phyloP scores from a whole-genome alignment of 163 green algal species.

The Picocystis sp. region DNA sequence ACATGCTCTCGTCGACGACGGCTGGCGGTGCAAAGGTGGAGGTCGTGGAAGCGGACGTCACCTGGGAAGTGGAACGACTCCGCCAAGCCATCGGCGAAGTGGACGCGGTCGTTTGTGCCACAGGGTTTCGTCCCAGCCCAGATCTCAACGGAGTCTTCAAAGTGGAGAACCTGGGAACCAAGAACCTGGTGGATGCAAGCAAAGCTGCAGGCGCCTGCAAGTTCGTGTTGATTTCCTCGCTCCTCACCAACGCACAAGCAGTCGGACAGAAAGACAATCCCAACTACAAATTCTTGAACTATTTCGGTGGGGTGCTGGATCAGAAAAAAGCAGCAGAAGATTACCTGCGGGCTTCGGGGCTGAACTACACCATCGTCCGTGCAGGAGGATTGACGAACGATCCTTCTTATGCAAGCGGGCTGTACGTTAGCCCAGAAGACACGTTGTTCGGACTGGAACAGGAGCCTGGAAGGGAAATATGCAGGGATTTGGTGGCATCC shows the following conservation, averaged over 20 bases:
- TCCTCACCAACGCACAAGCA: conserved; percentile 40
- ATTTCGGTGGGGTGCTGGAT: conserved; percentile 35
- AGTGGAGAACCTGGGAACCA: conserved; percentile 16
- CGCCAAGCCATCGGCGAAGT: conserved; percentile 5
- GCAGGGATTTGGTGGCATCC: conserved; percentile 8
- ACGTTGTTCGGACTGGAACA: conserved; percentile 14
- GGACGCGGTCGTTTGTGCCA: conserved; percentile 37
- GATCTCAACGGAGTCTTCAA: conserved; percentile 10
- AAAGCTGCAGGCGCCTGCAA: conserved; percentile 7
- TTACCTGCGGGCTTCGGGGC: conserved; percentile 27
- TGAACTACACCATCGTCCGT: conserved; percentile 44
- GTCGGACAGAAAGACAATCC: conserved; percentile 52
- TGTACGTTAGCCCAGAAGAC: conserved; percentile 14
- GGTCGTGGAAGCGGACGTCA: too few relatives aligned
- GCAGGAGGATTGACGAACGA: conserved; percentile 32
- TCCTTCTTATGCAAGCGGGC: conserved; percentile 5
- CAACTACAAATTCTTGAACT: conserved; percentile 48
- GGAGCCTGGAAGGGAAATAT: conserved; percentile 21
- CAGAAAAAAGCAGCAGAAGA: conserved; percentile 37
- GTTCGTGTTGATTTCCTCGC: conserved; percentile 27
- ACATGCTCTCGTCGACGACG: too few relatives aligned
- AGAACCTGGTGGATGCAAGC: conserved; percentile 16
- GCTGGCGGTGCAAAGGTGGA: too few relatives aligned
- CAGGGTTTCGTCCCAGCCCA: conserved; percentile 20
- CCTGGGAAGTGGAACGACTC: too few relatives aligned